Evolutionary conservation across 2,329 filamentous ascomycete species (phyloP).

Genomic region (Fusarium subglutinans): DNA sequence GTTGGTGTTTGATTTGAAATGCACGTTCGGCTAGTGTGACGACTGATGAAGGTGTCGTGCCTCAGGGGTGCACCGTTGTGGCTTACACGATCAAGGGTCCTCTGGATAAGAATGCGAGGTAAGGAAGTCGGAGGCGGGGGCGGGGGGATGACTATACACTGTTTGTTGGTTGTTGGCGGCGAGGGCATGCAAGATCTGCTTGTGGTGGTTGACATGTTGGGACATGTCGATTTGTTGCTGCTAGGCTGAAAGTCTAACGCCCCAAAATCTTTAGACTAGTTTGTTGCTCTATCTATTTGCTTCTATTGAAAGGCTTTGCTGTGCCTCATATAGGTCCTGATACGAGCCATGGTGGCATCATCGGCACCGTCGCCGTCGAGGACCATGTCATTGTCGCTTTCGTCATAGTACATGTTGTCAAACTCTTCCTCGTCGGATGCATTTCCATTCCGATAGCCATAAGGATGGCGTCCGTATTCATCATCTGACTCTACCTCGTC

Average conservation of each 20-base stretch:
- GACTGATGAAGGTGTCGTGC: conserved; percentile 25
- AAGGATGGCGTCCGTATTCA: conserved; percentile 62
- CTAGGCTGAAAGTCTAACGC: conserved; percentile 22
- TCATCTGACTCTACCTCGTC: conserved; percentile 78
- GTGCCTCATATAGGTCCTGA: conserved; percentile 51
- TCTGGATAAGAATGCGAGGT: conserved; percentile 2
- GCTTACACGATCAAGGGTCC: conserved; percentile 4
- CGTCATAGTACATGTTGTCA: conserved; percentile 52
- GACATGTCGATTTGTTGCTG: conserved; percentile 5
- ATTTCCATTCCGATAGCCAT: conserved; percentile 62
- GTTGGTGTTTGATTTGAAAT: conserved; percentile 25
- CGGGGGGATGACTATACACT: not conserved
- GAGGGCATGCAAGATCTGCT: not conserved
- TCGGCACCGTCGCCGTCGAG: conserved; percentile 50
- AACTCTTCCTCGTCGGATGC: conserved; percentile 66
- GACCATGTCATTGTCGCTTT: conserved; percentile 51
- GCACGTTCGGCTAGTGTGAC: conserved; percentile 23
- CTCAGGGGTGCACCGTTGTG: conserved; percentile 28
- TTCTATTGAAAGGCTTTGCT: conserved; percentile 43
- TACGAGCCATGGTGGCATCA: conserved; percentile 51
- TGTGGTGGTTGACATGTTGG: not conserved
- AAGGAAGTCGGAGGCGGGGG: not conserved
- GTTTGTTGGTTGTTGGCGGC: not conserved
- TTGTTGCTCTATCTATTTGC: not conserved
- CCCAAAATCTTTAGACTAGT: conserved; percentile 23